Evolutionary conservation across 352 stramenopile species (phyloP), one percentile per base, ranked within the genome.

Genomic region (Phytopythium boreale): DNA sequence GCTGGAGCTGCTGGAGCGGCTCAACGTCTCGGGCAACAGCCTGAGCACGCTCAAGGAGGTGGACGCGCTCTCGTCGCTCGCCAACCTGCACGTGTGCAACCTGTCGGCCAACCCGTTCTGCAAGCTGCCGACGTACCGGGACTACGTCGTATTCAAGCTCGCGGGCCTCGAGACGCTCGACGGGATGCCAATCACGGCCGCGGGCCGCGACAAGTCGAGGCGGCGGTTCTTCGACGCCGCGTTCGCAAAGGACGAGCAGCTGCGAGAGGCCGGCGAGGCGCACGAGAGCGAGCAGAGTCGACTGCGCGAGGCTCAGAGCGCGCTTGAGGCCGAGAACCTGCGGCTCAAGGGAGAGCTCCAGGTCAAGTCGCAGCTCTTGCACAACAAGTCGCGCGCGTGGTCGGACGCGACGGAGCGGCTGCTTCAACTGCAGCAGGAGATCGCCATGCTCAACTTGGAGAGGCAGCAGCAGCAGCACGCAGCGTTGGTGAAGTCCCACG

Each of bases 381-480:
- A 87, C 37, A 95, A 95, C 59, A 95, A 95, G 56, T 92, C 84
- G 3, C 84, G 82, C 46, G 87, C 84, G 12, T 95, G 84, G 87
- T 93, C 87, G 0, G 88, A 66, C 37, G 87, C 87, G 9, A 95
- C 83, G 0, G 79, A 90, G 29, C 81, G 92, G 53, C 70, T 95
- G 20, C 62, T 93, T 5, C 80, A 92, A 63, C 64, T 93, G 31
- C 83, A 95, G 52, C 82, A 95, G 64, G 87, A 93, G 60, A 64
- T 95, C 24, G 84, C 84, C 12, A 92, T 95, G 84, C 71, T 93
- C 36, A 89, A 90, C 66, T 63, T 92, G 1, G 79, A 92, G 41
- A 70, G 74, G 22, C 69, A 53, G 41, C 41, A 62, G 15, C 41
- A 62, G 15, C 17, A 52, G 14, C 36, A 51, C 22, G 36, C 24